A percentile compares a stretch with the other conserved stretches of the same genome.
Conservation (phyloP, 805 yeast species). For the Hanseniaspora thailandica region DNA sequence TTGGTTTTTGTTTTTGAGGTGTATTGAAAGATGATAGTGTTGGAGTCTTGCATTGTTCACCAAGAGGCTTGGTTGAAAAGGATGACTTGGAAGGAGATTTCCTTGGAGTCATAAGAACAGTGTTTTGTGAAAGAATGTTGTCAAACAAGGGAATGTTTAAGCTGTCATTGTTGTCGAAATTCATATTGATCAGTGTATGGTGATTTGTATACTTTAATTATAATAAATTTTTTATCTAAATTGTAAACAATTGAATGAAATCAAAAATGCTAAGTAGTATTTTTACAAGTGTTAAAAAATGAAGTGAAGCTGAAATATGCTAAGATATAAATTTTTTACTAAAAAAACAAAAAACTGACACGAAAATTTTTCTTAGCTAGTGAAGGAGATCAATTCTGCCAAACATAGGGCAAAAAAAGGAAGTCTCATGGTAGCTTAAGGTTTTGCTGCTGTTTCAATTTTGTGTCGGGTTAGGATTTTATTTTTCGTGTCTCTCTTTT, state of each 20-base stretch:
- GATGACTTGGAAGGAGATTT: constrained; percentile 10
- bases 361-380: neutral
- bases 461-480: too few relatives aligned
- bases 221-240: neutral
- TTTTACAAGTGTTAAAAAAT: neutral
- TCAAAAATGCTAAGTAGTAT: neutral
- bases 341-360: neutral
- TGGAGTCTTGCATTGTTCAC: neutral
- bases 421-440: too few relatives aligned
- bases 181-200: neutral
- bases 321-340: too few relatives aligned
- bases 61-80: neutral
- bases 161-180: constrained; percentile 3
- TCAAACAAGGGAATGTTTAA: constrained; percentile 7
- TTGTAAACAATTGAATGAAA: constrained; percentile 9
- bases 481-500: neutral
- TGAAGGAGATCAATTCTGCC: neutral
- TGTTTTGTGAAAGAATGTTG: neutral
- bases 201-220: neutral
- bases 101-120: neutral
- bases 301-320: too few relatives aligned
- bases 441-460: too few relatives aligned
- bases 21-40: neutral
- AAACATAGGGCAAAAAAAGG: neutral
- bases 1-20: neutral